These are phyloP conservation scores for Tolypocladium tropicale DNA, from an alignment of 2,329 filamentous ascomycete genomes.

Conservation along the genomic window DNA sequence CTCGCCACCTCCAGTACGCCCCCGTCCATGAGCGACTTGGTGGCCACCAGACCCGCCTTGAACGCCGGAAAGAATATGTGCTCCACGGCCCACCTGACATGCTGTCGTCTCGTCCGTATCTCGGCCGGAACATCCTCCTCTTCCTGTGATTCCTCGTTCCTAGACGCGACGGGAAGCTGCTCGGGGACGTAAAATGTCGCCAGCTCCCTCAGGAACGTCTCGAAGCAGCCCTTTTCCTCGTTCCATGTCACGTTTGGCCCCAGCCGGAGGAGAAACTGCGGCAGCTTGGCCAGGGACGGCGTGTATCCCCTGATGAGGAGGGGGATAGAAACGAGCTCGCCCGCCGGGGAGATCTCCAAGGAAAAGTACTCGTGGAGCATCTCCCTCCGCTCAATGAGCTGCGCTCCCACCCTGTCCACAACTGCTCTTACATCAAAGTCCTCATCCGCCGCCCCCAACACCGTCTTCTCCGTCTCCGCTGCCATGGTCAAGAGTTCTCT, in stretches of 20 bases:
- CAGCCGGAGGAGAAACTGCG: conserved; percentile 75
- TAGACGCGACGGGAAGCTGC: conserved; percentile 50
- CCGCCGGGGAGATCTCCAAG: conserved; percentile 67
- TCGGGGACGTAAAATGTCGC: conserved; percentile 89
- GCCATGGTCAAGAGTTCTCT: conserved; percentile 62
- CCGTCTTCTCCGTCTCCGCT: conserved; percentile 55
- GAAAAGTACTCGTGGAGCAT: conserved; percentile 94
- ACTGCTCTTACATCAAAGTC: conserved; percentile 59
- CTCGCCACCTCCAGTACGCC: conserved; percentile 79
- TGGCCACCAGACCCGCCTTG: conserved; percentile 72
- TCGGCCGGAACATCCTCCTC: conserved; percentile 34
- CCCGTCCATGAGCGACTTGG: conserved; percentile 62
- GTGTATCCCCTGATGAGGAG: conserved; percentile 82
- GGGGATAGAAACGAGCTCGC: conserved; percentile 69
- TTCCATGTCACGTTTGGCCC: conserved; percentile 85
- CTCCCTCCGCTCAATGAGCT: conserved; percentile 65
- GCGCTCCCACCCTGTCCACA: conserved; percentile 52
- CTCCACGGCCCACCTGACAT: conserved; percentile 70
- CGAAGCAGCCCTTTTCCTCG: conserved; percentile 77
- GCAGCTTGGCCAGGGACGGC: conserved; percentile 76
- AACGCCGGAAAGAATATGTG: conserved; percentile 85
- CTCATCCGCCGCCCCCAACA: conserved; percentile 28
- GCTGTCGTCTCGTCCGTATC: conserved; percentile 48
- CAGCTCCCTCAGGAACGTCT: conserved; percentile 73
- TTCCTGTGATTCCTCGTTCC: conserved; percentile 19